Base-by-base conservation (phyloP, 1,284 basidiomycete species). In the Malassezia obtusa region DNA sequence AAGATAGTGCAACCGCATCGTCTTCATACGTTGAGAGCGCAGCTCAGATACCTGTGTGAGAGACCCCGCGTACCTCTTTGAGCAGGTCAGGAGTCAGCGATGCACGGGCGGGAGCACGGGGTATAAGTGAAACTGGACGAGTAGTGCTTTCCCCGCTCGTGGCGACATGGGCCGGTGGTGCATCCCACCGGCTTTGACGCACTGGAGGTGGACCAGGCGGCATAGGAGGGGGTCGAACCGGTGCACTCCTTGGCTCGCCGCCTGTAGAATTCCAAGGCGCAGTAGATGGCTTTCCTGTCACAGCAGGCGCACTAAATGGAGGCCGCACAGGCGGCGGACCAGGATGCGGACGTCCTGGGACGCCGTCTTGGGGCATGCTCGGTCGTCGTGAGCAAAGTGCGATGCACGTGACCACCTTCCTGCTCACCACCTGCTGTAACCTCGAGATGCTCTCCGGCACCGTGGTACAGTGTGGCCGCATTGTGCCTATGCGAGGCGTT, bases 1-100 rank as follows among this genome's bases (percentile, higher is more conserved):
- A n/a, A 56, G 44, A 35, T 50, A 56, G 26, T 50, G 36, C 15
- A 31, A 30, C 2, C 53, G 48, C 11, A 50, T 11, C 10, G 22
- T 26, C 3, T 43, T 31, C 44, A 35, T 41, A 7, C 43, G 44
- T 22, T 52, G 44, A 9, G 37, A 25, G 3, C 35, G 50, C 14
- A 46, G 15, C 12, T 38, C 36, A 10, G 36, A 22, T 19, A 50
- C 41, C 35, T 47, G 21, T 6, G 37, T 14, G 33, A 9, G 17
- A 36, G 5, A n/a, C 14, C 12, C 8, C 1, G 31, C 50, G 22
- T 33, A 53, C 46, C 28, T 53, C 51, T n/a, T 41, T 36, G 19
- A 39, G 15, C 15, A 43, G 25, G 6, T 56, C 53, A n/a, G 48
- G 53, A 1, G 43, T 45, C 3, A 56, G 22, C 26, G 26, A 19